Percentiles rank a stretch among this genome's conserved stretches.
Evolutionary conservation across 2,329 filamentous ascomycete species (phyloP).

Genomic region (Colletotrichum orchidophilum): DNA sequence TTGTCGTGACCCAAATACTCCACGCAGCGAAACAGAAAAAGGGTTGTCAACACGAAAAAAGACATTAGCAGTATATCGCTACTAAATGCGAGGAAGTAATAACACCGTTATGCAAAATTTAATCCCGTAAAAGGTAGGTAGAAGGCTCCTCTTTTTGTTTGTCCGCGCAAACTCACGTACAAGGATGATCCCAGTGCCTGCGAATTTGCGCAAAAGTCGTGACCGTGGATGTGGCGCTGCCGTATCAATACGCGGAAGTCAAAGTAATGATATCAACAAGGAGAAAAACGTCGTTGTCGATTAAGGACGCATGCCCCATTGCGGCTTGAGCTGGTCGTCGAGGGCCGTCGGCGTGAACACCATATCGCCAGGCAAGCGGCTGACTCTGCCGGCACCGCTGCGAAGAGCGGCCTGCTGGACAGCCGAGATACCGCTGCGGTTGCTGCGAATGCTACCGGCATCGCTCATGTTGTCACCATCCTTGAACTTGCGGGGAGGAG

Average conservation of each 20-base stretch:
- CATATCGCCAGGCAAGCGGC: conserved; percentile 81
- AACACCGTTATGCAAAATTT: conserved; percentile 26
- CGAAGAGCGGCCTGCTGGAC: conserved; percentile 77
- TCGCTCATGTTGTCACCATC: conserved; percentile 70
- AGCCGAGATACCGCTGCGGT: conserved; percentile 80
- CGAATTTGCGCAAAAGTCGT: conserved; percentile 29
- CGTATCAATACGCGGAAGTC: conserved; percentile 29
- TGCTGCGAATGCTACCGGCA: conserved; percentile 72
- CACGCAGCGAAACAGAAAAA: conserved; percentile 30
- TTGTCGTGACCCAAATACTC: conserved; percentile 33
- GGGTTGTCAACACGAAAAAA: conserved; percentile 25
- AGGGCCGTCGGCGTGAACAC: conserved; percentile 81
- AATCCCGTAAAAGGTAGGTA: neutral
- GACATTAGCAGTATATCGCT: conserved; percentile 34
- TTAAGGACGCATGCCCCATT: conserved; percentile 64
- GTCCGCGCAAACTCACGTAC: conserved; percentile 25
- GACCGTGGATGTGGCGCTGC: conserved; percentile 32
- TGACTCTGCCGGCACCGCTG: conserved; percentile 85
- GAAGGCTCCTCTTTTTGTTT: neutral
- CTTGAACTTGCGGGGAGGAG: conserved; percentile 78
- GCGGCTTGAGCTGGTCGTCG: conserved; percentile 66
- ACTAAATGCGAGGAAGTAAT: conserved; percentile 31
- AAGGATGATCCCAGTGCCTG: conserved; percentile 23
- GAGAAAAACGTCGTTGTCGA: conserved; percentile 6
- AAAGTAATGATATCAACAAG: conserved; percentile 33